A percentile compares a stretch with the other conserved stretches of the same genome.
These are phyloP conservation scores for Trametes villosa DNA, from an alignment of 768 basidiomycete genomes.

Conservation along the genomic window DNA sequence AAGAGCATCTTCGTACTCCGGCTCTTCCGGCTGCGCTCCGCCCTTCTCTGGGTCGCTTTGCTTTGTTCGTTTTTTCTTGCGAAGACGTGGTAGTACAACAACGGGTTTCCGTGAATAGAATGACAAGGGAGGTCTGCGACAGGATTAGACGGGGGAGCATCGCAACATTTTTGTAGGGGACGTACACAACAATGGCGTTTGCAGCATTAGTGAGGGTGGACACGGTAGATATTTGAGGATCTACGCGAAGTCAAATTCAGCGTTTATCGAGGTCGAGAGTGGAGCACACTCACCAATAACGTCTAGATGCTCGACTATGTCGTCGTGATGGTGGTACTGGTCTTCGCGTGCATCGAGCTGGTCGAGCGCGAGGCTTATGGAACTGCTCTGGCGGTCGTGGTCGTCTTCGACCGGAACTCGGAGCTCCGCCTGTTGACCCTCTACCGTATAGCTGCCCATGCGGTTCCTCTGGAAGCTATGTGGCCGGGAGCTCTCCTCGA, in stretches of 20 bases:
- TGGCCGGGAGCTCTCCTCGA: conserved; percentile 1
- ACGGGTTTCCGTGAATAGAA: conserved; percentile 75
- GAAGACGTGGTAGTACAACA: conserved; percentile 53
- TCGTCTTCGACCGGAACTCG: conserved; percentile 38
- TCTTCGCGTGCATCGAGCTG: conserved; percentile 11
- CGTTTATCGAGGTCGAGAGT: neutral
- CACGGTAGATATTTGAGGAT: conserved; percentile 75
- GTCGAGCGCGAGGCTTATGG: conserved; percentile 38
- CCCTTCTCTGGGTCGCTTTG: conserved; percentile 35
- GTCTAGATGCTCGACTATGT: conserved; percentile 84
- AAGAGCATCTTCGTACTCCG: conserved; percentile 51
- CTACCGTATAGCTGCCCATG: conserved; percentile 37
- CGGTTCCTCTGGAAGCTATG: conserved; percentile 2
- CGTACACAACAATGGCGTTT: conserved; percentile 74
- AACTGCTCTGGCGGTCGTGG: conserved; percentile 51
- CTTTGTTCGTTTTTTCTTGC: conserved; percentile 19
- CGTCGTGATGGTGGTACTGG: conserved; percentile 63
- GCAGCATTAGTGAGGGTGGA: conserved; percentile 79
- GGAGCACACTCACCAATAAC: conserved; percentile 58
- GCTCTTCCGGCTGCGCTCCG: conserved; percentile 31
- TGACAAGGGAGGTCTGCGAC: conserved; percentile 63
- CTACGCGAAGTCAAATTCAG: conserved; percentile 38
- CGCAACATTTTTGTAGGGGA: neutral
- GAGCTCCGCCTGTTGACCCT: conserved; percentile 48
- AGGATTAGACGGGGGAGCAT: neutral